These are phyloP conservation scores for Malus hybrid DNA, from an alignment of 331 rosid genomes.

Conservation along the genomic window DNA sequence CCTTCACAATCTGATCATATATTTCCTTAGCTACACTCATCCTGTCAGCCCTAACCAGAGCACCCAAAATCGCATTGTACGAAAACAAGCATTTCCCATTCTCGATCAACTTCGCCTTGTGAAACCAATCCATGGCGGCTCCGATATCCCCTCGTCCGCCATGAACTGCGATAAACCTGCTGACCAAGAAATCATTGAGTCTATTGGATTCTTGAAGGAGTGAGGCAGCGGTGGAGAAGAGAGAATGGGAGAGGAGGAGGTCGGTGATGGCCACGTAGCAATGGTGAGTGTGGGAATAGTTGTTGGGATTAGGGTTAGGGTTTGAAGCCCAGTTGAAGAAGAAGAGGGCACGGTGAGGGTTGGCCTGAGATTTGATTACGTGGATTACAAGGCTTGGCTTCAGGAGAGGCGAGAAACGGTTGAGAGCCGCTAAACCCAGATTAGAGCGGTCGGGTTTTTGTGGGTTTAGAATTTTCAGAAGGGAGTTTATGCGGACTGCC, in stretches of 20 bases:
- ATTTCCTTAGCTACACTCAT: slow-evolving; percentile 32
- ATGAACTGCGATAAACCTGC: slow-evolving; percentile 31
- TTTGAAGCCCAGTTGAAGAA: slow-evolving; percentile 31
- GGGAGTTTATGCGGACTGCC: slow-evolving; percentile 22
- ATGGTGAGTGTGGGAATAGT: slow-evolving; percentile 15
- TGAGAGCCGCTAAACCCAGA: slow-evolving; percentile 18
- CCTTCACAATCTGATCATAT: slow-evolving; percentile 30
- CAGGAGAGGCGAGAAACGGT: slow-evolving; percentile 16
- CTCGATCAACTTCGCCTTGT: slow-evolving; percentile 19
- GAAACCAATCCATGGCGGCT: slow-evolving; percentile 29
- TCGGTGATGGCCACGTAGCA: slow-evolving; percentile 22
- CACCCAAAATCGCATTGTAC: slow-evolving; percentile 35
- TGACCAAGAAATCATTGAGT: slow-evolving; percentile 24
- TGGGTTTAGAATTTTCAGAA: slow-evolving; percentile 33
- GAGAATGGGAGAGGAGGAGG: slow-evolving; percentile 43
- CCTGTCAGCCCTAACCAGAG: slow-evolving; percentile 36
- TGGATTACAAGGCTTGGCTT: slow-evolving; percentile 19
- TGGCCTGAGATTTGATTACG: slow-evolving; percentile 17
- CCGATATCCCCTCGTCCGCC: slow-evolving; percentile 33
- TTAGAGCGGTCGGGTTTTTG: slow-evolving; percentile 11
- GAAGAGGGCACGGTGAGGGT: slow-evolving; percentile 18
- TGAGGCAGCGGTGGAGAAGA: slow-evolving; percentile 37
- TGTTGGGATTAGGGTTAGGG: slow-evolving; percentile 12
- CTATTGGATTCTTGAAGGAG: slow-evolving; percentile 28
- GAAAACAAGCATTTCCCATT: slow-evolving; percentile 31